phyloP scores from a whole-genome alignment of 768 basidiomycete species.

The Hebeloma cylindrosporum region DNA sequence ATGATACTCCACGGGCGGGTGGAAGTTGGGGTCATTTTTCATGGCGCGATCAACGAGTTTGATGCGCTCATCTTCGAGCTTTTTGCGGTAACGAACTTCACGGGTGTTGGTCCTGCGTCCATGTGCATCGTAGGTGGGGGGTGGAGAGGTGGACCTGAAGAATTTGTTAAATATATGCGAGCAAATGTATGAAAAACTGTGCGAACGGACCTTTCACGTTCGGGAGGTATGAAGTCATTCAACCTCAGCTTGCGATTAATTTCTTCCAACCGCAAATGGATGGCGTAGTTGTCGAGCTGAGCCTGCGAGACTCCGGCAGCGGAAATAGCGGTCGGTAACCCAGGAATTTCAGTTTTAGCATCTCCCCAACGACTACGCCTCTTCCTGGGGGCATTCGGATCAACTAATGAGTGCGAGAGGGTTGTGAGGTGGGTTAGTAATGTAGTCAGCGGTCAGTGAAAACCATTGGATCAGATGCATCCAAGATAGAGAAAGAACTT shows the following conservation, averaged over 20 bases:
- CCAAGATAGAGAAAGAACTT: slow-evolving; percentile 15
- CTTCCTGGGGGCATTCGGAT: slow-evolving; percentile 87
- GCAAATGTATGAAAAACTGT: neutral
- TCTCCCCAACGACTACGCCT: slow-evolving; percentile 98
- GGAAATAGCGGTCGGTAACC: slow-evolving; percentile 91
- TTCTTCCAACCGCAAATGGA: slow-evolving; percentile 93
- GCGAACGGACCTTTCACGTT: slow-evolving; percentile 72
- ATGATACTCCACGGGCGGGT: slow-evolving; percentile 94
- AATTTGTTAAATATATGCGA: slow-evolving; percentile 28
- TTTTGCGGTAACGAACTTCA: slow-evolving; percentile 97
- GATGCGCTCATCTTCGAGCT: slow-evolving; percentile 90
- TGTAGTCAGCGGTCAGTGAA: slow-evolving; percentile 31
- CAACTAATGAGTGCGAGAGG: slow-evolving; percentile 56
- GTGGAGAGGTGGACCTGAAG: slow-evolving; percentile 88
- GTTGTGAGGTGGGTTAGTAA: slow-evolving; percentile 62
- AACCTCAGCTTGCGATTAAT: slow-evolving; percentile 93
- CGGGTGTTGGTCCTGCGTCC: slow-evolving; percentile 98
- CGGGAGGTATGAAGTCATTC: slow-evolving; percentile 95
- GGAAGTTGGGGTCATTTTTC: slow-evolving; percentile 98
- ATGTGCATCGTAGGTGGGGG: slow-evolving; percentile 95
- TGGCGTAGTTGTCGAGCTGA: slow-evolving; percentile 97
- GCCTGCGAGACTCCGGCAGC: slow-evolving; percentile 92
- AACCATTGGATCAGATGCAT: slow-evolving; percentile 31
- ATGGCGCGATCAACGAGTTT: slow-evolving; percentile 93
- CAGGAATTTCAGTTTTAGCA: slow-evolving; percentile 86